phyloP scores from a whole-genome alignment of 2,329 filamentous ascomycete species.

The Tolypocladium endophyticum region DNA sequence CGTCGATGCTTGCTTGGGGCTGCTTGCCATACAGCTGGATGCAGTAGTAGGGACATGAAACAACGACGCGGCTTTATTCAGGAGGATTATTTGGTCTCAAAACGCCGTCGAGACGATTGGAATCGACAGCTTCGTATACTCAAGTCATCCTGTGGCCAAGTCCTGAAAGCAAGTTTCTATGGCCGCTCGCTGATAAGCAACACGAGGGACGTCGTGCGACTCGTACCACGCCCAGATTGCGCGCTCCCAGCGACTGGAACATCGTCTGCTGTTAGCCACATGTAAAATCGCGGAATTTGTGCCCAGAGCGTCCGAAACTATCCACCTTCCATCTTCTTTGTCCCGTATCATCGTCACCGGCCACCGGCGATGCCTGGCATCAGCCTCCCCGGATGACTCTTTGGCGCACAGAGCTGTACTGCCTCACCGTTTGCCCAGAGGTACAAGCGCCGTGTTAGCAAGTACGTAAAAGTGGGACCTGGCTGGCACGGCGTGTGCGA shows the following conservation, averaged over 20 bases:
- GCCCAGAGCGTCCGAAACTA: no score
- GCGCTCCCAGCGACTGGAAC: not conserved
- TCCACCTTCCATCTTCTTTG: not conserved
- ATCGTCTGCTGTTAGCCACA: not conserved
- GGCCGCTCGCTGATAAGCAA: not conserved
- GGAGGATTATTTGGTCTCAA: not conserved
- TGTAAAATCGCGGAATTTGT: not conserved
- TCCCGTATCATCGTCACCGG: not conserved
- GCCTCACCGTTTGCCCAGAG: not conserved
- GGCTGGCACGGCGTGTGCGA: not conserved
- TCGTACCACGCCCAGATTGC: not conserved
- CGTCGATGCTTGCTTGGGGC: not conserved
- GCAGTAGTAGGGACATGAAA: not conserved
- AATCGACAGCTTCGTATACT: not conserved
- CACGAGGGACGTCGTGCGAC: not conserved
- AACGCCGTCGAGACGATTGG: not conserved
- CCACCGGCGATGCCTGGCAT: not conserved
- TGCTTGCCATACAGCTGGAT: not conserved
- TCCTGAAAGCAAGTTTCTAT: not conserved
- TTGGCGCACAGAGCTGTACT: not conserved
- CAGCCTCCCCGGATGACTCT: not conserved
- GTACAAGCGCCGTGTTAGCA: conserved; percentile 19
- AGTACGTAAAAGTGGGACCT: conserved; percentile 9
- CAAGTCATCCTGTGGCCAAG: not conserved
- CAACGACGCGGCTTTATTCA: not conserved